Evolutionary conservation across 495 filamentous ascomycete genomes (phyloP).

Genomic region (Amphirosellinia nigrospora): DNA sequence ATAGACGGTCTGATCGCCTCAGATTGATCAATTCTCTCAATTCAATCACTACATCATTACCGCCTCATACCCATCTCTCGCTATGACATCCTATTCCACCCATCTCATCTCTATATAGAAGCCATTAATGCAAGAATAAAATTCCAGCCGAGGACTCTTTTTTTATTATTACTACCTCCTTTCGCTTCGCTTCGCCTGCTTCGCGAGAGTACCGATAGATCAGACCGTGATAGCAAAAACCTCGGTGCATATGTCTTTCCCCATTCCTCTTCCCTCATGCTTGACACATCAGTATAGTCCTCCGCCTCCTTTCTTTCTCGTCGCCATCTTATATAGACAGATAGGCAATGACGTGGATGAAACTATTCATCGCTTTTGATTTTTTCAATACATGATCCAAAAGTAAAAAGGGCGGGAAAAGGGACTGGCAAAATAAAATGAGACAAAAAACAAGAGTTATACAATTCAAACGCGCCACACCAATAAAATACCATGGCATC

Average conservation of each 20-base stretch:
- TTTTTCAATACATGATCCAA: constrained; percentile 2
- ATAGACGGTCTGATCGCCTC: too few relatives aligned
- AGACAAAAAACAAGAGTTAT: not conserved
- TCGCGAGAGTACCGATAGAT: not conserved
- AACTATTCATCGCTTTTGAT: not conserved
- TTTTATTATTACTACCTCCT: not conserved
- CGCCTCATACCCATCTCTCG: not conserved
- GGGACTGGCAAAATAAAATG: not conserved
- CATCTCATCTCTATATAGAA: constrained; percentile 5
- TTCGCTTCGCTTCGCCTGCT: constrained; percentile 1
- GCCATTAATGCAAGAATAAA: constrained; percentile 7
- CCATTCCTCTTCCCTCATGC: not conserved
- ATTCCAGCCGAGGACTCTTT: not conserved
- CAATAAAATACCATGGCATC: not conserved
- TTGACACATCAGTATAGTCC: not conserved
- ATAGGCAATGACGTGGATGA: not conserved
- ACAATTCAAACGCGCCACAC: constrained; percentile 5
- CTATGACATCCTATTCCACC: not conserved
- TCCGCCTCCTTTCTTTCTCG: not conserved
- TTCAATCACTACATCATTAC: not conserved
- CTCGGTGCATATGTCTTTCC: constrained; percentile 5
- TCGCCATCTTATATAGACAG: not conserved
- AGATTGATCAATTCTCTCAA: not conserved
- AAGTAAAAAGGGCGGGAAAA: not conserved
- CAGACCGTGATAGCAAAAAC: not conserved